Conservation (phyloP, 306 rosid species). For the Dalbergia cultrata region DNA sequence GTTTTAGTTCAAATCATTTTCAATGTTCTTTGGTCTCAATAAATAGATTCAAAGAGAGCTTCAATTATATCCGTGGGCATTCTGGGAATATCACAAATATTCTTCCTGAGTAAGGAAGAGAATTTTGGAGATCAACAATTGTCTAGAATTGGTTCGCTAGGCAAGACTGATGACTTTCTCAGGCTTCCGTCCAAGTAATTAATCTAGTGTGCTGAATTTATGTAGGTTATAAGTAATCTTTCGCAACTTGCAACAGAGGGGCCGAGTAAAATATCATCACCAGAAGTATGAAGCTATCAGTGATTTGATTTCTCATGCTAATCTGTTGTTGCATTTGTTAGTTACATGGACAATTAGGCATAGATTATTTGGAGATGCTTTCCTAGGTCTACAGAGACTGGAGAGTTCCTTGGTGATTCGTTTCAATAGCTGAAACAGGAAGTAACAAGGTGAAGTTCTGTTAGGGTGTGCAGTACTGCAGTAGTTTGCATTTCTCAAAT, state of each 20-base stretch:
- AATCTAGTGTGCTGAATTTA: background rate
- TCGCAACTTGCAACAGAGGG: background rate
- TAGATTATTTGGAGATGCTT: background rate
- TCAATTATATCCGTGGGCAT: background rate
- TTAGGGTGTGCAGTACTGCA: background rate
- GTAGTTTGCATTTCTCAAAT: background rate
- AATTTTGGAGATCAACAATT: background rate
- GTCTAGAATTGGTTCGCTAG: background rate
- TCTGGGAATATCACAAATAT: background rate
- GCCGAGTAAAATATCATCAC: background rate
- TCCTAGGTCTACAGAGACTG: background rate
- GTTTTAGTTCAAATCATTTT: background rate
- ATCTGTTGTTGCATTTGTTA: background rate
- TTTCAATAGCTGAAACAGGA: conserved; percentile 2
- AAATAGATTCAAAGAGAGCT: background rate
- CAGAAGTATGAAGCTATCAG: background rate
- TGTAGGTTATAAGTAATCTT: background rate
- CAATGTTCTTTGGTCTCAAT: background rate
- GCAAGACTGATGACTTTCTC: background rate
- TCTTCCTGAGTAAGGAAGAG: background rate
- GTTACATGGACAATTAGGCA: background rate
- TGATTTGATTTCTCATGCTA: background rate
- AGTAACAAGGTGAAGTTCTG: background rate
- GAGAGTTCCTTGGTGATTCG: background rate
- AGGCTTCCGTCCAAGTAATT: background rate